Evolutionary conservation across 2,329 filamentous ascomycete species (phyloP), one percentile per base, ranked within the genome.

Genomic region (Sarocladiaceae sp.): DNA sequence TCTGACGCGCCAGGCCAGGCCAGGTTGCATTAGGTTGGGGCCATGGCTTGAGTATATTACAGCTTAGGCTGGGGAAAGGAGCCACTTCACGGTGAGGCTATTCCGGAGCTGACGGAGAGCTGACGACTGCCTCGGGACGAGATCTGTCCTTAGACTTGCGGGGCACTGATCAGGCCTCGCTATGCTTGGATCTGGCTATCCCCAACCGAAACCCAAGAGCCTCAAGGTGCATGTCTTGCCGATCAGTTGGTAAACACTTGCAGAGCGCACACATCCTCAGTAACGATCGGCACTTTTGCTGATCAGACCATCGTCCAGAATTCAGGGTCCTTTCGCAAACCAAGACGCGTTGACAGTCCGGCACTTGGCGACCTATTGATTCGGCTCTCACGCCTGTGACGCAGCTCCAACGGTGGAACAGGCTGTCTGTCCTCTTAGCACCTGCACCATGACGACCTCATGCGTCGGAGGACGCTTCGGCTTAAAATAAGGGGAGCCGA

Each of bases 371-470:
- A 4, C 26, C 21, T 9, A 10, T 23, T 7, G 6, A 7, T 13
- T 11, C 23, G n/a, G 6, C 19, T 7, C 6, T 15, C 23, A 12
- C 18, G 37, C 37, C 24, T 10, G 13, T 41, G 24, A 29, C 37
- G 37, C 37, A 27, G 13, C 4, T 19, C 11, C 5, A 39, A 15
- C 37, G n/a, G n/a, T n/a, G n/a, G n/a, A n/a, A 41, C 4, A 41
- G 15, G 6, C 21, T 10, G n/a, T 24, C 19, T 15, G 23, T 24
- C 21, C 4, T 29, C 37, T 41, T n/a, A n/a, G n/a, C 23, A 19
- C 24, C 37, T 41, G 37, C 37, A n/a, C 23, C 23, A 41, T 41
- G 37, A 41, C 37, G 37, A 41, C 37, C 9, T 19, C 9, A 16
- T 41, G 37, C 37, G 23, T 27, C 37, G 4, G 18, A 19, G 26